phyloP scores from a whole-genome alignment of 208 protist species.

The Spongospora subterranea region DNA sequence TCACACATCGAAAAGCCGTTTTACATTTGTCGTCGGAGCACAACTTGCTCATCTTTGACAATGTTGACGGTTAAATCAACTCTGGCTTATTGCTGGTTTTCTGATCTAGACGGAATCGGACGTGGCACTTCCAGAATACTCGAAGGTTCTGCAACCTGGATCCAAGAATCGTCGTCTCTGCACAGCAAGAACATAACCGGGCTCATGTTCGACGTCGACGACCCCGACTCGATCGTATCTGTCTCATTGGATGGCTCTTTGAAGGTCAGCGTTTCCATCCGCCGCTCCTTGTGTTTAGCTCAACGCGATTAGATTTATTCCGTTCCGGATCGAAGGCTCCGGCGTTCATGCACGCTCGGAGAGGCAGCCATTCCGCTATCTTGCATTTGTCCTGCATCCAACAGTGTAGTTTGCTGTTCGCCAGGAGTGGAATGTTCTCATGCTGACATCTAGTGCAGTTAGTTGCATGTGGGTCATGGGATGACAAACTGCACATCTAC shows the following conservation, averaged over 20 bases:
- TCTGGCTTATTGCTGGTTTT: background rate
- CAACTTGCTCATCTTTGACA: no score
- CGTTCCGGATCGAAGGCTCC: background rate
- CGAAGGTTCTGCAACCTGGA: background rate
- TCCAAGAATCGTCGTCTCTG: background rate
- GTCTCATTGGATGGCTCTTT: background rate
- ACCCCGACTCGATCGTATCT: background rate
- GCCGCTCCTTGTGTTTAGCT: background rate
- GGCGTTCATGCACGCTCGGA: background rate
- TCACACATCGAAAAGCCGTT: no score
- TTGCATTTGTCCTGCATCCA: background rate
- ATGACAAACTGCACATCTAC: constrained; percentile 20
- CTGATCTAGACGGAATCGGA: background rate
- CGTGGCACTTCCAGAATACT: background rate
- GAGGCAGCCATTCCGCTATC: background rate
- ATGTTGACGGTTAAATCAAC: no score
- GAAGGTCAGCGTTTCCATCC: background rate
- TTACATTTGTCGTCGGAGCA: no score
- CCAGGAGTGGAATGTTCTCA: background rate
- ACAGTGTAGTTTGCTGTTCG: constrained; percentile 20
- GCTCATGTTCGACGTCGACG: background rate
- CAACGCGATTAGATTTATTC: background rate
- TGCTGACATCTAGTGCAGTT: background rate
- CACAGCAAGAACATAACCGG: background rate
- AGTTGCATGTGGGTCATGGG: background rate